These are phyloP conservation scores for Bolboschoenus planiculmis DNA, from an alignment of 176 grass and related monocot genomes.

Conservation along the genomic window DNA sequence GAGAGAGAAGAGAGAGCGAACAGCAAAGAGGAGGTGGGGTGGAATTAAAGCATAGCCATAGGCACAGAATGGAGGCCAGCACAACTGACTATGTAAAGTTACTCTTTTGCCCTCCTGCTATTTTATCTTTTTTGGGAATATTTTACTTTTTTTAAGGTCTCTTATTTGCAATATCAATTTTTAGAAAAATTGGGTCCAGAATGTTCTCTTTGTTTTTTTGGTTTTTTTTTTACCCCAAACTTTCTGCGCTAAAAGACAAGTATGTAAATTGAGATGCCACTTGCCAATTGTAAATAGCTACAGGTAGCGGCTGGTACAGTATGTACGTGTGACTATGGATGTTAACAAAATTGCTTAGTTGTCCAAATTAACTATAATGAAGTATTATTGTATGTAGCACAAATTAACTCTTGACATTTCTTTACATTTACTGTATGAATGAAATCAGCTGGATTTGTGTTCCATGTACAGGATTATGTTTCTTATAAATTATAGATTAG, in stretches of 20 bases:
- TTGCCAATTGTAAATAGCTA: not conserved
- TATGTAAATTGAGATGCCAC: not conserved
- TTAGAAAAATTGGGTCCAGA: not conserved
- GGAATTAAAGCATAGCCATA: conserved; percentile 19
- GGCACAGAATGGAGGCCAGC: not conserved
- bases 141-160: not conserved
- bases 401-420: too few species aligned
- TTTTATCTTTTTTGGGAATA: not conserved
- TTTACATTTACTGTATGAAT: too few species aligned
- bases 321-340: not conserved
- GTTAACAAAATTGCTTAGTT: not conserved
- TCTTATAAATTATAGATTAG: too few species aligned
- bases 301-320: not conserved
- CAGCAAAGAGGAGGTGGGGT: not conserved
- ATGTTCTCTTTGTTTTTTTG: not conserved
- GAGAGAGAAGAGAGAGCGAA: conserved; percentile 10
- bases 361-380: not conserved
- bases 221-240: not conserved
- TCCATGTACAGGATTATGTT: too few species aligned
- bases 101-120: not conserved
- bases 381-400: too few species aligned
- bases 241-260: not conserved
- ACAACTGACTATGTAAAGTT: not conserved
- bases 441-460: too few species aligned
- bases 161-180: not conserved